Conservation (phyloP, 202 grass and related monocot genomes). For the Zoysia matrella region DNA sequence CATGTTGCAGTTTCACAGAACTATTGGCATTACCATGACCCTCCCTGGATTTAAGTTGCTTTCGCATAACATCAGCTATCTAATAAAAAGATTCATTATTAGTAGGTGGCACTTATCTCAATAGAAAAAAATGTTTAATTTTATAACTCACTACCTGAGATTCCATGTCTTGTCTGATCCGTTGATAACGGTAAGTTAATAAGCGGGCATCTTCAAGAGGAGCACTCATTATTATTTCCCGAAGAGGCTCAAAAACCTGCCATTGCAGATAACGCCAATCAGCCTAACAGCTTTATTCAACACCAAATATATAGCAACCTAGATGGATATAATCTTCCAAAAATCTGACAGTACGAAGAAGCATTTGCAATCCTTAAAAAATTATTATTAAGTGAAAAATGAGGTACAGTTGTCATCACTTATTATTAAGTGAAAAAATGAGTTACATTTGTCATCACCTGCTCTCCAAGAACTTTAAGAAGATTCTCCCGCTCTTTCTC, state of each 20-base stretch:
- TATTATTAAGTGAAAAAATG: no score
- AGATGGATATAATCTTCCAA: background rate
- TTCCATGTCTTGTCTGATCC: conserved; percentile 33
- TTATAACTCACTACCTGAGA: background rate
- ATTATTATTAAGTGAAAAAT: conserved; percentile 21
- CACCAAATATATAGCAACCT: conserved; percentile 8
- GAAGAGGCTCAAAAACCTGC: conserved; percentile 91
- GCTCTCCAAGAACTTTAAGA: conserved; percentile 75
- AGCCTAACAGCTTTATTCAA: conserved; percentile 18
- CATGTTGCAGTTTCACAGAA: conserved; percentile 86
- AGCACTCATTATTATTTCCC: conserved; percentile 92
- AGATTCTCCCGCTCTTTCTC: conserved; percentile 83
- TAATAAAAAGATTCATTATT: conserved; percentile 51
- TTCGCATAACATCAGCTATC: conserved; percentile 97
- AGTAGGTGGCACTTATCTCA: conserved; percentile 29
- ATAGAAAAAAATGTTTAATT: conserved; percentile 17
- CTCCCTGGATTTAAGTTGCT: conserved; percentile 95
- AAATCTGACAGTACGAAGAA: background rate
- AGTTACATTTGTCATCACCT: conserved; percentile 50
- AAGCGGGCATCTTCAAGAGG: conserved; percentile 96
- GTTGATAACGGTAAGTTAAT: conserved; percentile 90
- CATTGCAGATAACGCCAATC: conserved; percentile 25
- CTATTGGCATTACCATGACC: conserved; percentile 65
- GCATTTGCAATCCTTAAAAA: conserved; percentile 7
- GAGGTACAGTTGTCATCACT: background rate